Evolutionary conservation across 2,329 filamentous ascomycete genomes (phyloP).

Genomic region (Leptographium flavum): DNA sequence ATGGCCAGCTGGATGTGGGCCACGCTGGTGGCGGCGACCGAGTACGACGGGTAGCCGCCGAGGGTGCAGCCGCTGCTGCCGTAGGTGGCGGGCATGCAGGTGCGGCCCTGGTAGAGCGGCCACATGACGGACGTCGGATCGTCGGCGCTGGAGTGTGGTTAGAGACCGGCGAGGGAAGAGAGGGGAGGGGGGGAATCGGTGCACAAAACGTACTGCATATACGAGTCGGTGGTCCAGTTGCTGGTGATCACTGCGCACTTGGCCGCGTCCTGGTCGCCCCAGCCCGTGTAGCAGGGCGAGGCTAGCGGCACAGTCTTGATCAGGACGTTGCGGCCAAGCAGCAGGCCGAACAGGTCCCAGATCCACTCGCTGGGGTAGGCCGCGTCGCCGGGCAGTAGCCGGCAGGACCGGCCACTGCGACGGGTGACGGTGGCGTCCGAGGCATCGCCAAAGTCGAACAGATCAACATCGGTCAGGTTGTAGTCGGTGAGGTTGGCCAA

Average conservation of each 20-base stretch:
- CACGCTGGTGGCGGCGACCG: slow-evolving; percentile 25
- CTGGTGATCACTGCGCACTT: slow-evolving; percentile 24
- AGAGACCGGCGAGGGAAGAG: background rate
- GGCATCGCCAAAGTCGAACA: slow-evolving; percentile 8
- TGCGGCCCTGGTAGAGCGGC: slow-evolving; percentile 24
- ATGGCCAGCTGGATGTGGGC: slow-evolving; percentile 30
- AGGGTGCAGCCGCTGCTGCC: slow-evolving; percentile 13
- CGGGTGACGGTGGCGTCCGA: background rate
- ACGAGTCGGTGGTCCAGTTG: slow-evolving; percentile 19
- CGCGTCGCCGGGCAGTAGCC: slow-evolving; percentile 28
- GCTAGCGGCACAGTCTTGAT: slow-evolving; percentile 38
- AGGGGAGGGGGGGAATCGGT: background rate
- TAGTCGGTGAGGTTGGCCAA: slow-evolving; percentile 10
- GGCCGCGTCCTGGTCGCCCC: slow-evolving; percentile 25
- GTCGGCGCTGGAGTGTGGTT: slow-evolving; percentile 5
- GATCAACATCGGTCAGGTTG: slow-evolving; percentile 6
- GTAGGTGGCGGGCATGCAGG: slow-evolving; percentile 18
- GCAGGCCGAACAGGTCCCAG: slow-evolving; percentile 37
- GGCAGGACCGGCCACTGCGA: slow-evolving; percentile 9
- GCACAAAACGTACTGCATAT: slow-evolving; percentile 19
- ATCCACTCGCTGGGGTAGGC: slow-evolving; percentile 33
- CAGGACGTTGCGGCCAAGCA: slow-evolving; percentile 31
- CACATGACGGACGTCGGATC: slow-evolving; percentile 27
- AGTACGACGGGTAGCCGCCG: slow-evolving; percentile 28
- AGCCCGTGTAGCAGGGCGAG: slow-evolving; percentile 33